Base-by-base conservation (phyloP, 441 rosid species). In the Euphorbia celastroides region DNA sequence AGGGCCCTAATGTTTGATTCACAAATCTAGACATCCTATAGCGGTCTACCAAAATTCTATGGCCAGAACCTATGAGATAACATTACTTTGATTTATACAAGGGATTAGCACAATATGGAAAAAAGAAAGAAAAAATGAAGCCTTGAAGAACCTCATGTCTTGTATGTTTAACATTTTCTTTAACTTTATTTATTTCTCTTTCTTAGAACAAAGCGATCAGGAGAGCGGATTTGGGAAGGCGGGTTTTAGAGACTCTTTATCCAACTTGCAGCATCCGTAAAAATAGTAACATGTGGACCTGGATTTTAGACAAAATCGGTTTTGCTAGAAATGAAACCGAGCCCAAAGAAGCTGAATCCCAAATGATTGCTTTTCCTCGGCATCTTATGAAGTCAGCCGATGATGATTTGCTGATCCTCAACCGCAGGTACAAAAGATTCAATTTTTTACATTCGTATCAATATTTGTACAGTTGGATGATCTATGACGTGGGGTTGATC, bases 151-250 rank as follows among this genome's bases (percentile, higher is more conserved):
- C 26, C 59, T 23, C 34, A 44, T 12, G 23, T 46, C 50, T 50
- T 48, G 11, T 74, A 34, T 3, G 75, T 31, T 30, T 56, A 61
- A 32, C 67, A 54, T 76, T 60, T 57, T 52, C 31, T 75, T 70
- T 62, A 27, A 16, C 20, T 61, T 27, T 55, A 55, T 64, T 75
- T 69, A 34, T 65, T 65, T 42, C 54, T 70, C 38, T 76, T 71
- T 50, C 57, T 59, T 67, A 94, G 98, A 94, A 94, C 76, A 90
- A 92, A 76, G 99, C 94, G 62, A 87, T 92, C 77, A 83, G 98
- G 82, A 92, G 82, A 81, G 98, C 98, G 74, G 88, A 88, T 78
- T 56, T 92, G 81, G 79, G 77, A 68, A 83, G 70, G 51, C 88
- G 99, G 82, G 83, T 88, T 77, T 68, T 94, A 51, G 97, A 94